Conservation (phyloP, 2,329 filamentous ascomycete species). For the Cladorrhinum sp. region DNA sequence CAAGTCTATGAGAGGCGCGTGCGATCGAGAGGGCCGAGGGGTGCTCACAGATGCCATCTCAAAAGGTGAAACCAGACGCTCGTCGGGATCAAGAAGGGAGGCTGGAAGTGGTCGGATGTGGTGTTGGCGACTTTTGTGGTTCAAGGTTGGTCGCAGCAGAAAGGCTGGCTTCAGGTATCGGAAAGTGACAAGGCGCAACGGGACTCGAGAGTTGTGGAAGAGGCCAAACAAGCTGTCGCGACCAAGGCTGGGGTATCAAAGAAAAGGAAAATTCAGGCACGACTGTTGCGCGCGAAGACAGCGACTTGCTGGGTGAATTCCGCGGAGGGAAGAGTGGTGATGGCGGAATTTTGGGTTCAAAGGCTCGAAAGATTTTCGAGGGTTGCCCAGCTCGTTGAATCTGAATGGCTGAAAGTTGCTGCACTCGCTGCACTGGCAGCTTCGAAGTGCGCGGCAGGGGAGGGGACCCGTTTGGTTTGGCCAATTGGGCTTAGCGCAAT, state of each 20-base stretch:
- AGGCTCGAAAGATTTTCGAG: slow-evolving; percentile 4
- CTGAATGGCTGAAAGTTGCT: not conserved
- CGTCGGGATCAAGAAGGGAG: slow-evolving; percentile 2
- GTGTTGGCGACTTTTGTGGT: slow-evolving; percentile 5
- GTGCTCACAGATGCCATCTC: slow-evolving; percentile 30
- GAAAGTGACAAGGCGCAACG: slow-evolving; percentile 13
- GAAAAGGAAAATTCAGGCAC: slow-evolving; percentile 4
- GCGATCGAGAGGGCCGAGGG: slow-evolving; percentile 9
- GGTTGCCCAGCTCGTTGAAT: not conserved
- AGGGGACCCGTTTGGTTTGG: not conserved
- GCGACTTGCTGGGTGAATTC: slow-evolving; percentile 1
- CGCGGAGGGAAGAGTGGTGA: not conserved
- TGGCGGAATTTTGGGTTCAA: slow-evolving; percentile 5
- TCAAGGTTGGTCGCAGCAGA: slow-evolving; percentile 3
- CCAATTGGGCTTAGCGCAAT: not conserved
- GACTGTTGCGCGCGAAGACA: not conserved
- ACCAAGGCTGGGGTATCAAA: slow-evolving; percentile 20
- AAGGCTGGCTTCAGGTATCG: not conserved
- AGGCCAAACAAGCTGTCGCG: slow-evolving; percentile 9
- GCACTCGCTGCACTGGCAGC: not conserved
- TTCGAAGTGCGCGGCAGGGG: slow-evolving; percentile 1
- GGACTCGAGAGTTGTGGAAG: slow-evolving; percentile 1
- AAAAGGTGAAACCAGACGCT: slow-evolving; percentile 5
- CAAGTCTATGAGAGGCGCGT: slow-evolving; percentile 18
- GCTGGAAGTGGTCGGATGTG: not conserved